A percentile compares a stretch with the other conserved stretches of the same genome.
These are phyloP conservation scores for Podospora pseudopauciseta DNA, from an alignment of 495 filamentous ascomycete species.

Conservation along the genomic window DNA sequence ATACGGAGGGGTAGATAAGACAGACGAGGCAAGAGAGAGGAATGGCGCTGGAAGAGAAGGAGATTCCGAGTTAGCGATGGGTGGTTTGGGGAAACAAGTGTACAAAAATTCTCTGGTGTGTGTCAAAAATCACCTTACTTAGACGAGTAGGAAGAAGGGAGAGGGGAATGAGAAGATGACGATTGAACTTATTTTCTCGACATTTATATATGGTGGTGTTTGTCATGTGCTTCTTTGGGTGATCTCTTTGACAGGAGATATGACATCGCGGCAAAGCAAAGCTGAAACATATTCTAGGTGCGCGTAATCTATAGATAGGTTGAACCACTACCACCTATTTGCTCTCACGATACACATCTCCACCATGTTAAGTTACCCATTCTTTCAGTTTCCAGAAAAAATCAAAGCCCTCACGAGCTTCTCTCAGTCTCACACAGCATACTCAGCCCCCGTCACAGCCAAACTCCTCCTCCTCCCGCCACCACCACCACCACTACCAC, in stretches of 20 bases:
- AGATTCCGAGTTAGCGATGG: background rate
- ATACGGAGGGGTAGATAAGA: background rate
- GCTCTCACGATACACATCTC: background rate
- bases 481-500: background rate
- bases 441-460: background rate
- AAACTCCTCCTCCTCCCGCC: background rate
- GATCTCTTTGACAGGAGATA: background rate
- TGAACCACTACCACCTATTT: background rate
- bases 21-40: too few species aligned
- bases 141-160: background rate
- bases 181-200: background rate
- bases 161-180: background rate
- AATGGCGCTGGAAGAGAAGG: background rate
- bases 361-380: background rate
- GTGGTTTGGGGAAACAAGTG: background rate
- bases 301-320: background rate
- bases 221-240: background rate
- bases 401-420: background rate
- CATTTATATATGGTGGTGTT: background rate
- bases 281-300: background rate
- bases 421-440: background rate
- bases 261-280: background rate
- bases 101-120: background rate
- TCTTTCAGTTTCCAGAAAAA: background rate
- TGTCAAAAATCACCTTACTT: background rate